These are phyloP conservation scores for Stylonectria norvegica DNA, from an alignment of 2,329 filamentous ascomycete genomes.

Conservation along the genomic window DNA sequence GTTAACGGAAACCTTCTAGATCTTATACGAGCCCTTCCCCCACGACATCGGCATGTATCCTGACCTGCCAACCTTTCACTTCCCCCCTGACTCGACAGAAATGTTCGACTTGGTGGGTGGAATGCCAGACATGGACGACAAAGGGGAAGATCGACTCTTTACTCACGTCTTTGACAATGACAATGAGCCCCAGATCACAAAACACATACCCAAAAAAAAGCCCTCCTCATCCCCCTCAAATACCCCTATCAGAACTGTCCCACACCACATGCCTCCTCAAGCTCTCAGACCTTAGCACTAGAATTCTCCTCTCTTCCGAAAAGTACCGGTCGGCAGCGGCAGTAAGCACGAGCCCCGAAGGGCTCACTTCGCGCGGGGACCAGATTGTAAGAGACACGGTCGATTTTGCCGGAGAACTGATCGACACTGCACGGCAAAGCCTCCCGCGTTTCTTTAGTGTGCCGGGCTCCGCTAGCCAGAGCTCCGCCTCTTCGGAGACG, in stretches of 20 bases:
- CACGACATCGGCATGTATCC: conserved; percentile 6
- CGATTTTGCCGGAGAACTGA: conserved; percentile 13
- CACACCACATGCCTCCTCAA: conserved; percentile 7
- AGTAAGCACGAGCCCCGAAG: neutral
- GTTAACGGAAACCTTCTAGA: conserved; percentile 2
- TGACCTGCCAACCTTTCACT: conserved; percentile 6
- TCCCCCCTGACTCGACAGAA: conserved; percentile 1
- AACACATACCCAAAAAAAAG: neutral
- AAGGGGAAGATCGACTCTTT: conserved; percentile 1
- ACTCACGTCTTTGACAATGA: conserved; percentile 1
- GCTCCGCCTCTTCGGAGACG: neutral
- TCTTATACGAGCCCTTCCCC: conserved; percentile 5
- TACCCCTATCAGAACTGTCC: conserved; percentile 1
- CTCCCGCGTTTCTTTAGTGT: conserved; percentile 4
- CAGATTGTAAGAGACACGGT: conserved; percentile 9
- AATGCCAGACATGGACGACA: neutral
- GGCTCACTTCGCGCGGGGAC: conserved; percentile 1
- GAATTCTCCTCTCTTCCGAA: conserved; percentile 9
- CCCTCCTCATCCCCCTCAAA: too few species aligned
- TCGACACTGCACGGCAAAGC: conserved; percentile 10
- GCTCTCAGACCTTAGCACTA: conserved; percentile 10
- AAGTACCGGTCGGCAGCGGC: conserved; percentile 1
- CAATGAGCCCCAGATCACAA: neutral
- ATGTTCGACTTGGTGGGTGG: conserved; percentile 3
- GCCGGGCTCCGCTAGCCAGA: neutral